Base-by-base conservation (phyloP, 148 eudicot species). In the Persicaria tinctoria region DNA sequence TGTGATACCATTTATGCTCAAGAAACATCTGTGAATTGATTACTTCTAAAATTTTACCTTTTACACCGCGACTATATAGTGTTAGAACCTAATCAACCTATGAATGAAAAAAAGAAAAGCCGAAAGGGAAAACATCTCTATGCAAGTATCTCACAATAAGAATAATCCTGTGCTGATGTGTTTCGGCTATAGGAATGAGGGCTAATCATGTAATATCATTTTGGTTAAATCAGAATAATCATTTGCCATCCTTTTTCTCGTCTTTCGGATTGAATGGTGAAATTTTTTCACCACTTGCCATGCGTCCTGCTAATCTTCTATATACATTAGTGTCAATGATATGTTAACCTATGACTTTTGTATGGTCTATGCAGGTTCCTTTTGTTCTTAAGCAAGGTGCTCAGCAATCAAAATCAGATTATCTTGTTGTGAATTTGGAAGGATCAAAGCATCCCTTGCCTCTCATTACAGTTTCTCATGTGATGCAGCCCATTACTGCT, bases 401-500 rank as follows among this genome's bases (percentile, higher is more conserved):
- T 74, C 84, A 77, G 76, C 80, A 84, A 82, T 82, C 89, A 46
- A 86, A 81, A 17, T 75, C 85, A 51, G 89, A 87, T 77, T 88
- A 87, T 81, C 77, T 90, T 68, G 68, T 86, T 73, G 97, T 94
- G 18, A 86, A 90, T 76, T 76, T 94, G 91, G 93, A 88, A 74
- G 97, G 91, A 68, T 90, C 98, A 72, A 86, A 77, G 41, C 98
- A 94, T 83, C 86, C 87, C 13, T 79, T 91, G 80, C 98, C 97
- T 68, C 86, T 94, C 56, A 79, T 84, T 6, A 94, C 98, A n/a
- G 96, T 90, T 76, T 88, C 86, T 83, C 96, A 85, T 76, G 79
- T 90, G 51, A 79, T 94, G 84, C 90, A 88, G 78, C 98, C 98
- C 63, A 80, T 94, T 74, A 76, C 48, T 68, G 86, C 96, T 79